phyloP scores from a whole-genome alignment of 2,329 filamentous ascomycete species.

The Fulvia fulva region DNA sequence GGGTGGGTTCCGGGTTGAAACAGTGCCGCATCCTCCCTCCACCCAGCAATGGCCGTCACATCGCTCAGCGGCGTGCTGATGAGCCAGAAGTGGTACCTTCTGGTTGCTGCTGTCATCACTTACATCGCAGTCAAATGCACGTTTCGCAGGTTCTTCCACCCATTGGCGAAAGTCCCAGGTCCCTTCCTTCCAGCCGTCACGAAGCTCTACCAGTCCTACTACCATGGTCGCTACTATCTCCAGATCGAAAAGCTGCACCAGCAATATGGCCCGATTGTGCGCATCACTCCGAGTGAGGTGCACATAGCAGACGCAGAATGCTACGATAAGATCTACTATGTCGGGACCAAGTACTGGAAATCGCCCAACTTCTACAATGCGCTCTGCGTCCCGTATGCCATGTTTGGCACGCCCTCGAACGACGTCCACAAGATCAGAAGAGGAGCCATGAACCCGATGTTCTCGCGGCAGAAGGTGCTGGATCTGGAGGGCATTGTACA shows the following conservation, averaged over 20 bases:
- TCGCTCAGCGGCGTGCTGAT: constrained; percentile 36
- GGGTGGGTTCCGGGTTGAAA: background rate
- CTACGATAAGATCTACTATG: constrained; percentile 33
- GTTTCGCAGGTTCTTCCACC: constrained; percentile 12
- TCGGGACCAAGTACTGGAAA: constrained; percentile 9
- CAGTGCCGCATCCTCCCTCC: background rate
- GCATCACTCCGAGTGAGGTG: constrained; percentile 2
- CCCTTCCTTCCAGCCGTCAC: constrained; percentile 5
- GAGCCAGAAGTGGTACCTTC: constrained; percentile 35
- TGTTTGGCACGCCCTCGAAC: constrained; percentile 8
- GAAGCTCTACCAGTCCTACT: constrained; percentile 7
- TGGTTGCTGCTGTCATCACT: constrained; percentile 13
- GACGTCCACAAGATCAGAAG: constrained; percentile 1
- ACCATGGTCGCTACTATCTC: constrained; percentile 11
- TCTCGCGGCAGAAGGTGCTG: background rate
- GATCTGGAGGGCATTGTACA: constrained; percentile 9
- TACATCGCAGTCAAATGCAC: background rate
- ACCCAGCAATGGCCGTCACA: constrained; percentile 5
- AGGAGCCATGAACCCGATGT: constrained; percentile 2
- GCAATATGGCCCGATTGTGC: constrained; percentile 11
- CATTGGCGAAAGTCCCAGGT: constrained; percentile 6
- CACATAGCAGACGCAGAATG: constrained; percentile 28
- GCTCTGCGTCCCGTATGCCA: constrained; percentile 12
- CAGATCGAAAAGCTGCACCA: constrained; percentile 7
- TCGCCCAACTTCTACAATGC: constrained; percentile 6